Base-by-base conservation (phyloP, 2,329 filamentous ascomycete genomes). In the Emmonsiellopsis sp. region DNA sequence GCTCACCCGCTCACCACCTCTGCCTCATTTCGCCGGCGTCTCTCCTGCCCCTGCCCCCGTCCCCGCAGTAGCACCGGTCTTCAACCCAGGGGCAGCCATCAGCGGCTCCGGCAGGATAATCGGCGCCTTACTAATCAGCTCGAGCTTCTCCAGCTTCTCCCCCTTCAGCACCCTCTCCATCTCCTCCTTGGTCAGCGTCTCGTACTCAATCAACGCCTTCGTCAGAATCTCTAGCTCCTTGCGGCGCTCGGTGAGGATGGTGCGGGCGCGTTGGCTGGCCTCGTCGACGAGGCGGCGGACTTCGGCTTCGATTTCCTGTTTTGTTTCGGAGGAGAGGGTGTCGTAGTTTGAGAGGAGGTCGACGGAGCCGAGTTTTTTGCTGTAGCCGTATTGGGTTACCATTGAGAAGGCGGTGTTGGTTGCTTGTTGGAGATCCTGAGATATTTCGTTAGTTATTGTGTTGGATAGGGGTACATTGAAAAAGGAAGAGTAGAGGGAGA, bases 361-460 rank as follows among this genome's bases (percentile, higher is more conserved):
- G 58, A 98, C 87, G 58, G 95, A 93, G 46, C 93, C 93, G 0
- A 98, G 79, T 56, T 81, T 81, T 53, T 85, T 81, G 2, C 89
- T 95, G 86, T 97, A 97, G 62, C 93, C 93, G 57, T 88, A 87
- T 55, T 82, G 78, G 5, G 90, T 93, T 8, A 98, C 86, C 83
- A 98, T 93, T 58, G 81, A 78, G 71, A 91, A 94, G 2, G 92
- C 90, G 13, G 89, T 77, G 42, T 81, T 77, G 1, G 93, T 98
- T 6, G 93, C 93, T 58, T 77, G 76, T 69, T 87, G 80, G 45
- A 98, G 84, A 70, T 98, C 93, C 86, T 89, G 56, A 11, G 55
- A 10, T 27, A 5, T 51, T 63, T 53, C 63, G 60, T 58, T 42
- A 57, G 33, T 43, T 36, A 42, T 52, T 50, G 17, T 31, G 37